These are phyloP conservation scores for Fusarium algeriense DNA, from an alignment of 2,329 filamentous ascomycete species.

Conservation along the genomic window DNA sequence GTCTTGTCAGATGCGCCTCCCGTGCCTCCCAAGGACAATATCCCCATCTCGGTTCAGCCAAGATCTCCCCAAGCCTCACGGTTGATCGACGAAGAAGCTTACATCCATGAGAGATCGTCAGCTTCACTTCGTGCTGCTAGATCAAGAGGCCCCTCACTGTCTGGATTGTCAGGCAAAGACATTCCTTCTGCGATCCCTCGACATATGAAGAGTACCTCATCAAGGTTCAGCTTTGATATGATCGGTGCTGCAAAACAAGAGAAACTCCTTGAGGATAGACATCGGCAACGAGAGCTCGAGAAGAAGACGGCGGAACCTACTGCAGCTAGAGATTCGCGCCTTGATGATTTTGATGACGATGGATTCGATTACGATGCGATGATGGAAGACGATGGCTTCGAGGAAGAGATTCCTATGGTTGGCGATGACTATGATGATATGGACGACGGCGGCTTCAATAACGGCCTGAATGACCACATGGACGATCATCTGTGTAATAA, in stretches of 20 bases:
- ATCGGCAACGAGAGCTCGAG: constrained; percentile 74
- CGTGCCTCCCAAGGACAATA: constrained; percentile 56
- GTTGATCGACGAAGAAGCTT: constrained; percentile 37
- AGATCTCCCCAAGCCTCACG: constrained; percentile 42
- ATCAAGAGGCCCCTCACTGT: constrained; percentile 67
- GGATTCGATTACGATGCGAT: constrained; percentile 71
- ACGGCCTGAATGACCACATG: constrained; percentile 38
- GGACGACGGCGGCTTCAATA: constrained; percentile 42
- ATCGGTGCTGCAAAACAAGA: constrained; percentile 75
- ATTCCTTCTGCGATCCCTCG: constrained; percentile 65
- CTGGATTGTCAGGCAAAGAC: constrained; percentile 60
- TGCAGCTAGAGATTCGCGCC: constrained; percentile 63
- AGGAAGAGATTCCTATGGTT: constrained; percentile 61
- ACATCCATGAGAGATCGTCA: constrained; percentile 32
- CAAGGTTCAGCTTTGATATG: constrained; percentile 86
- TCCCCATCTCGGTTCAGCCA: constrained; percentile 42
- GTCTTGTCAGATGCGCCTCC: constrained; percentile 48
- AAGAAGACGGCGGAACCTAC: constrained; percentile 61
- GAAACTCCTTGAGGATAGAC: constrained; percentile 78
- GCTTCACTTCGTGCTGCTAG: constrained; percentile 51
- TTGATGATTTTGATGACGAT: constrained; percentile 73
- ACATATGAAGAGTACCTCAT: constrained; percentile 82
- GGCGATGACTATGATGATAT: constrained; percentile 50
- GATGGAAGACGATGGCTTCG: constrained; percentile 73
- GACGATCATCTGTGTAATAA: constrained; percentile 3